Base-by-base conservation (phyloP, 352 stramenopile genomes). In the Saprolegnia parasitica region DNA sequence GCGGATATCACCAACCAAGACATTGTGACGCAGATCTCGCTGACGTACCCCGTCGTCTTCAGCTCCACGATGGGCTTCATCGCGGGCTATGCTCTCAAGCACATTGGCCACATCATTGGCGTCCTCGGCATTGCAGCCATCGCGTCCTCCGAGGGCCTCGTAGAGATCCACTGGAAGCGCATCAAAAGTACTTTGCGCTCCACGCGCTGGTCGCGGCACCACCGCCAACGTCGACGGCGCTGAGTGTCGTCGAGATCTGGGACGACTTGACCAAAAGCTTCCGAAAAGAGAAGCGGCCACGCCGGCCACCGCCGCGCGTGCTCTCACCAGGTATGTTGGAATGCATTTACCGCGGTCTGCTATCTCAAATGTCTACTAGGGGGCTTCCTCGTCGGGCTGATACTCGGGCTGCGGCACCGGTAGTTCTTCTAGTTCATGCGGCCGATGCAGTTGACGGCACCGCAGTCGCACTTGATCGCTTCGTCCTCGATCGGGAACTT, bases 401-500 rank as follows among this genome's bases (percentile, higher is more conserved):
- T 60, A 24, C 52, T 60, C 35, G 52, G 52, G 35, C 52, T 60
- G 24, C 24, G 35, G 52, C 52, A 60, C 35, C 24, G 35, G n/a
- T 55, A 55, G 24, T 55, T 55, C 2, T 29, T 55, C 75, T 92
- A 98, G 72, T 98, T 98, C 92, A 98, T 97, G 35, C 89, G 78
- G 8, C 95, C 95, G 64, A 97, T 95, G 72, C 95, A 98, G 77
- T 97, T 97, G 8, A 87, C 79, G 20, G 93, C 90, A 15, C 93
- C 95, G 75, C 95, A 98, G 65, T 96, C 93, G 66, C 93, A 98
- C 13, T 81, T 85, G 40, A 98, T 89, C 18, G 89, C 93, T 65
- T 97, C 91, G 76, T 98, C 95, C 77, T 98, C 96, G 62, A 98
- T 96, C 21, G 93, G 94, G 75, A 98, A 98, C 76, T 98, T 98